Conservation (phyloP, 192 early-diverging fungal species). For the Backusella luteola region DNA sequence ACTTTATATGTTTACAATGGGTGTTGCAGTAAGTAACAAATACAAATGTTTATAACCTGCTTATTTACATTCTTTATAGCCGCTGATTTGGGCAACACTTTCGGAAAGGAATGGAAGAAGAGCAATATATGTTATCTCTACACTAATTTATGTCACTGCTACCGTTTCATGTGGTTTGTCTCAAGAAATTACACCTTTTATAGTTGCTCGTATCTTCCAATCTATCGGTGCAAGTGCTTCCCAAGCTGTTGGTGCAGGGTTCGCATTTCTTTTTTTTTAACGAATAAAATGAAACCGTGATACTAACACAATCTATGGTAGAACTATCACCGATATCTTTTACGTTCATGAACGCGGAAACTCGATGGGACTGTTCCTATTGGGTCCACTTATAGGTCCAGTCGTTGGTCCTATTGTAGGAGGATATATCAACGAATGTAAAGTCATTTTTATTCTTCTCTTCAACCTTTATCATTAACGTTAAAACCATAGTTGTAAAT, state of each 20-base stretch:
- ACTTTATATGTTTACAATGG: conserved; percentile 28
- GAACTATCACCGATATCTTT: conserved; percentile 43
- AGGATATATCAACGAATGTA: conserved; percentile 40
- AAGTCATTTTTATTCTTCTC: neutral
- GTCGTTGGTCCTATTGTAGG: conserved; percentile 42
- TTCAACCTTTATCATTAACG: neutral
- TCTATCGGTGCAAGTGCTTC: conserved; percentile 31
- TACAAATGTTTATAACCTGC: neutral
- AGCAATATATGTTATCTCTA: conserved; percentile 26
- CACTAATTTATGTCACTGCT: conserved; percentile 27
- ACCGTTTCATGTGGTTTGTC: conserved; percentile 34
- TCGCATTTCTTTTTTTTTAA: too few species aligned
- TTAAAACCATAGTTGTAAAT: neutral
- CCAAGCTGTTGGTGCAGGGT: conserved; percentile 39
- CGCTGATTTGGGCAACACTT: conserved; percentile 36
- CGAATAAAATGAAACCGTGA: neutral
- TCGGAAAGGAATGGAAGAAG: conserved; percentile 36
- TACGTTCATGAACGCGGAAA: conserved; percentile 32
- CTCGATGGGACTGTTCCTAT: conserved; percentile 42
- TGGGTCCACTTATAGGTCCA: conserved; percentile 42
- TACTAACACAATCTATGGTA: conserved; percentile 1
- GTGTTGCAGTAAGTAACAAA: conserved; percentile 23
- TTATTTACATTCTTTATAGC: conserved; percentile 14
- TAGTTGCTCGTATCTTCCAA: conserved; percentile 26
- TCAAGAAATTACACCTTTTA: conserved; percentile 19